These are phyloP conservation scores for Sisymbrium altissimum DNA, from an alignment of 345 rosid genomes.

Conservation along the genomic window DNA sequence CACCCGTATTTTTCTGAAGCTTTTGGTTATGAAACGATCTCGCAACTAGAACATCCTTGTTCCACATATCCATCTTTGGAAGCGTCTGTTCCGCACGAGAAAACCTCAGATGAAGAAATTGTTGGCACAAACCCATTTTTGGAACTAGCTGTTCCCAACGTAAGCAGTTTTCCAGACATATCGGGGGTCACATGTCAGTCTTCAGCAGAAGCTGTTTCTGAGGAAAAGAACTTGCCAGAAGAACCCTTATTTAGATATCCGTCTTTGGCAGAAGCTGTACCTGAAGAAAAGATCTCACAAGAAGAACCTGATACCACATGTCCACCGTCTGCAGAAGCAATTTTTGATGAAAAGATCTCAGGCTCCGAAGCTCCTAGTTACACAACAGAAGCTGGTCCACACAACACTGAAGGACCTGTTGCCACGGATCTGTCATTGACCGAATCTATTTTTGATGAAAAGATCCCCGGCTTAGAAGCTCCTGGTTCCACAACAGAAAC, in stretches of 20 bases:
- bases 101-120: conserved; percentile 7
- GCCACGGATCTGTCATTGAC: neutral
- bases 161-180: neutral
- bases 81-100: neutral
- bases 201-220: neutral
- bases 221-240: conserved; percentile 12
- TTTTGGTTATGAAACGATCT: conserved; percentile 7
- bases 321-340: neutral
- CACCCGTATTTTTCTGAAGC: neutral
- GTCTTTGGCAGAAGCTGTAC: conserved; percentile 4
- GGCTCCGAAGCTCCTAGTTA: neutral
- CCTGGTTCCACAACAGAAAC: neutral
- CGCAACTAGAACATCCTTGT: neutral
- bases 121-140: conserved; percentile 8
- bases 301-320: neutral
- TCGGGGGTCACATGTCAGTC: neutral
- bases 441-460: neutral
- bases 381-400: neutral
- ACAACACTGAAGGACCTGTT: neutral
- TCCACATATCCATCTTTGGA: neutral
- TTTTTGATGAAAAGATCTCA: neutral
- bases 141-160: neutral
- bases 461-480: neutral
- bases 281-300: neutral
- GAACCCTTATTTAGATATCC: conserved; percentile 11